Evolutionary conservation across 2,329 filamentous ascomycete species (phyloP).

Genomic region (Calonectria pseudoreteaudii): DNA sequence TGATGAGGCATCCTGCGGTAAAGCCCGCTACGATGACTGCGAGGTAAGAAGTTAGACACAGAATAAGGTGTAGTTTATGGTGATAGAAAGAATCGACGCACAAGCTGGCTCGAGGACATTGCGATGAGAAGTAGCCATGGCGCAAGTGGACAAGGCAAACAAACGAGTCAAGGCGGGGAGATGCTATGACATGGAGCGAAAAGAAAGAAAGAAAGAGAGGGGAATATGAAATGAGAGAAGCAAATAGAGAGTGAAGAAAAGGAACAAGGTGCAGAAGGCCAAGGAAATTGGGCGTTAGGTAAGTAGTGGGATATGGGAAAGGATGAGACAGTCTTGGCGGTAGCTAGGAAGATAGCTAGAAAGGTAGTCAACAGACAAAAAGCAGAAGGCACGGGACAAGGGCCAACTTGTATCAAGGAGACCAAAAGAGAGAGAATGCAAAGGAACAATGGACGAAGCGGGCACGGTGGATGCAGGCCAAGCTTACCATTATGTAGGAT

Average conservation of each 20-base stretch:
- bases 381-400: not conserved
- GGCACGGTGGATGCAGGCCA: not conserved
- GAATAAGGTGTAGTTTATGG: not conserved
- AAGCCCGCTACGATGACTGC: constrained; percentile 39
- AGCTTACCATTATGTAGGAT: not conserved
- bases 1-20: constrained; percentile 41
- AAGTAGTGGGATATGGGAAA: not conserved
- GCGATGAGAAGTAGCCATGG: constrained; percentile 14
- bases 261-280: not conserved
- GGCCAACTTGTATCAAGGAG: not conserved
- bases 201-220: not conserved
- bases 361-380: not conserved
- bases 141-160: not conserved
- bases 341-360: too few relatives aligned
- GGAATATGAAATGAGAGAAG: not conserved
- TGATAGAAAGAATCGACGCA: not conserved
- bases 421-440: not conserved
- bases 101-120: constrained; percentile 29
- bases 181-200: not conserved
- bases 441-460: not conserved
- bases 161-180: not conserved
- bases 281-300: not conserved
- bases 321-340: not conserved
- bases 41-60: not conserved
- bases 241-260: not conserved